These are phyloP conservation scores for Rhodamnia argentea DNA, from an alignment of 345 rosid genomes.

Conservation along the genomic window DNA sequence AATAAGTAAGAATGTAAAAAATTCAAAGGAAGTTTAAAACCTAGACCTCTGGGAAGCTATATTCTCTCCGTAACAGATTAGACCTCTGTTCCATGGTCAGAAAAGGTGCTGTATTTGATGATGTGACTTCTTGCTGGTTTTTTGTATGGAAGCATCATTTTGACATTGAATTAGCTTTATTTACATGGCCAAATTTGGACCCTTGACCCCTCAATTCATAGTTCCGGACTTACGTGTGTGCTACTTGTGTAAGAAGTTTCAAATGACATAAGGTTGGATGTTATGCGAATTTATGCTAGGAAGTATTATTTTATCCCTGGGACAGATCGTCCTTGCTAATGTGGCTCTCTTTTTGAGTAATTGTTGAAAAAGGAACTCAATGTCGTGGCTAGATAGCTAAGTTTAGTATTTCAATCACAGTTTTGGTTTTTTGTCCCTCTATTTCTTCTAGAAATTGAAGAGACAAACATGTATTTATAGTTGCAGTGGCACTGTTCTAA, in stretches of 20 bases:
- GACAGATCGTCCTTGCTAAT: background rate
- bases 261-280: background rate
- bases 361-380: background rate
- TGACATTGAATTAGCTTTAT: background rate
- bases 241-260: background rate
- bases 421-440: background rate
- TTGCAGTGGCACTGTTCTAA: background rate
- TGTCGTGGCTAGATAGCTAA: background rate
- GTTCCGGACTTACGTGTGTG: background rate
- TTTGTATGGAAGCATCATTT: background rate
- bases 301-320: fast-evolving
- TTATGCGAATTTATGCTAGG: background rate
- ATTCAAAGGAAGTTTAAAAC: background rate
- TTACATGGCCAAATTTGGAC: background rate
- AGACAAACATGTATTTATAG: background rate
- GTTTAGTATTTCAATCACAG: background rate
- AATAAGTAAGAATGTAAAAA: background rate
- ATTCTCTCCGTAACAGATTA: background rate
- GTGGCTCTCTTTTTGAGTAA: background rate
- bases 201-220: background rate
- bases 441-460: background rate
- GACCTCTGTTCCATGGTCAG: background rate
- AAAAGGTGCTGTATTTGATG: background rate
- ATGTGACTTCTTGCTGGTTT: background rate
- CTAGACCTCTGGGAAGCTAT: background rate